Evolutionary conservation across 371 early-diverging fungal genomes (phyloP).

Genomic region (Thermomucor indicae-seudaticae): DNA sequence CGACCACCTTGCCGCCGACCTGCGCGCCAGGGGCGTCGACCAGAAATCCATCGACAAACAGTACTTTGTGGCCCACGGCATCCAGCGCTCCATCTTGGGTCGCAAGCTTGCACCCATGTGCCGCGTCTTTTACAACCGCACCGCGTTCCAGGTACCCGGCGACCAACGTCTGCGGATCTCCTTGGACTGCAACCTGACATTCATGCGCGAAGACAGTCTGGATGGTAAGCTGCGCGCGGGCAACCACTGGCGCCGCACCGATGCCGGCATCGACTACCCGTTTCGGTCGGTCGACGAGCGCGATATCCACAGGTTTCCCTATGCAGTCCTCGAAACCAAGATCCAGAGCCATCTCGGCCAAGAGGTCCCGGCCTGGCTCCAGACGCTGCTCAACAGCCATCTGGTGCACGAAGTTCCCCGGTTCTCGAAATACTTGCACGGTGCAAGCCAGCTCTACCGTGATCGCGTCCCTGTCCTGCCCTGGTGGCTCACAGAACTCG

Average conservation of each 20-base stretch:
- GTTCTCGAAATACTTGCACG: constrained; percentile 98
- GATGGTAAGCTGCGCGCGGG: constrained; percentile 33
- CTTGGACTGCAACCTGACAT: constrained; percentile 95
- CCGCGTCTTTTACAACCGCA: constrained; percentile 97
- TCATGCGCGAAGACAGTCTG: constrained; percentile 94
- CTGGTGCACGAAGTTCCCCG: constrained; percentile 96
- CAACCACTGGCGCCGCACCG: constrained; percentile 86
- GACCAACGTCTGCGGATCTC: constrained; percentile 96
- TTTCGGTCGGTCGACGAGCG: constrained; percentile 76
- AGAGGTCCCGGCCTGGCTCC: constrained; percentile 91
- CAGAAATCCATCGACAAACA: constrained; percentile 68
- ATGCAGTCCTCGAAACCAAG: constrained; percentile 97
- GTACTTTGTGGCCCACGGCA: constrained; percentile 71
- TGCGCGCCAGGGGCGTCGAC: constrained; percentile 38
- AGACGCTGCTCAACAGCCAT: constrained; percentile 77
- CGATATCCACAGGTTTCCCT: constrained; percentile 92
- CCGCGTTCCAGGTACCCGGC: constrained; percentile 98
- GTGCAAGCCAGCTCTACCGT: constrained; percentile 82
- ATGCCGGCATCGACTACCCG: constrained; percentile 89
- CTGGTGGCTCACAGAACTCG: constrained; percentile 95
- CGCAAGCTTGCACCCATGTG: constrained; percentile 80
- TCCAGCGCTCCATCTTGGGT: constrained; percentile 70
- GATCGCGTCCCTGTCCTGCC: constrained; percentile 82
- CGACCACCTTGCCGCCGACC: constrained; percentile 64
- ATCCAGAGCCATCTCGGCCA: constrained; percentile 90